phyloP scores from a whole-genome alignment of 2,329 filamentous ascomycete species.

The Colletotrichum eleusines region DNA sequence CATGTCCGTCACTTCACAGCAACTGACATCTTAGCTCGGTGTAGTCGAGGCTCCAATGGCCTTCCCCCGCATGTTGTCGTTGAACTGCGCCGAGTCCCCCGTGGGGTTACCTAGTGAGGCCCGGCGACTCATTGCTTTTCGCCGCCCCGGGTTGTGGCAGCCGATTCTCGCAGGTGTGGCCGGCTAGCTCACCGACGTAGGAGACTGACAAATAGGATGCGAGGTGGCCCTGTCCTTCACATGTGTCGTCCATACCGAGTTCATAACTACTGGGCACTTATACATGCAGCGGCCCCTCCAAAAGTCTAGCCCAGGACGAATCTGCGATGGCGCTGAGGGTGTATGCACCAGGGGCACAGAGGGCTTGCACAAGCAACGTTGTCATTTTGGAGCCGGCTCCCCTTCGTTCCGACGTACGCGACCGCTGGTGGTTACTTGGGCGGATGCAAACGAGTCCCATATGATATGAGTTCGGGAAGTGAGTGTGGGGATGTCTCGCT shows the following conservation, averaged over 20 bases:
- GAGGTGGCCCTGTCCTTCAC: conserved; percentile 18
- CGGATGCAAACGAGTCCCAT: background rate
- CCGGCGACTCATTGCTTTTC: background rate
- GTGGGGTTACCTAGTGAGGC: background rate
- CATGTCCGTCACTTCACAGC: background rate
- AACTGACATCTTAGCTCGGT: background rate
- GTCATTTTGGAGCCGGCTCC: background rate
- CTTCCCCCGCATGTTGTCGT: background rate
- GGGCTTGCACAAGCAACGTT: conserved; percentile 23
- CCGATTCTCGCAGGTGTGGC: conserved; percentile 32
- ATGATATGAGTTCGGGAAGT: background rate
- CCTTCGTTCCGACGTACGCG: background rate
- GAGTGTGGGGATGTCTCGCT: background rate
- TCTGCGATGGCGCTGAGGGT: conserved; percentile 11
- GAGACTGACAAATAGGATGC: conserved; percentile 28
- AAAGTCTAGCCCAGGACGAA: conserved; percentile 8
- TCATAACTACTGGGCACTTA: background rate
- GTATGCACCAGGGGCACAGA: conserved; percentile 20
- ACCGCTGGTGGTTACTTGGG: background rate
- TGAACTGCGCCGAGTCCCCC: conserved; percentile 1
- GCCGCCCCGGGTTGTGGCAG: conserved; percentile 6
- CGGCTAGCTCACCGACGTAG: conserved; percentile 18
- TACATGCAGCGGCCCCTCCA: background rate
- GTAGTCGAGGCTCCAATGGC: background rate
- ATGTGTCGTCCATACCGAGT: background rate